Evolutionary conservation across 1,284 basidiomycete genomes (phyloP), one percentile per base, ranked within the genome.

Genomic region (Neonothopanus nambi): DNA sequence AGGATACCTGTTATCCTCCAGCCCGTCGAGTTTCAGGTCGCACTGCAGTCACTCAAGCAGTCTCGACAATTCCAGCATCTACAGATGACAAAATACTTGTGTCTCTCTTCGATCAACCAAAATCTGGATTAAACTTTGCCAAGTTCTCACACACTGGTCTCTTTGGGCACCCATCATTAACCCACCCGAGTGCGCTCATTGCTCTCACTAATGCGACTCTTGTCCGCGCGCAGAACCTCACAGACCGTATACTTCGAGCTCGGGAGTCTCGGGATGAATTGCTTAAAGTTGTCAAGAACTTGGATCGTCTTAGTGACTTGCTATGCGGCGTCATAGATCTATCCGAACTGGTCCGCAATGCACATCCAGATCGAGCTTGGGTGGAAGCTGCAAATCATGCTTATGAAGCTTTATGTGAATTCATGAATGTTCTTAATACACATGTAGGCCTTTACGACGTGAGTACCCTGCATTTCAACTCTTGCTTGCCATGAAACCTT

Each of bases 381-480:
- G 81, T 92, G 9, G 79, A 82, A 21, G 88, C 87, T 51, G 92
- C 93, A 30, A 93, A 98, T 65, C 77, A 81, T 55, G 90, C 92
- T 39, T 98, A 98, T 70, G 94, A 95, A 70, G 85, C 84, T 55
- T 76, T 98, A 54, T 98, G 94, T 75, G 90, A 94, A 70, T 96
- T 91, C 71, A 98, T 99, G 95, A 98, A 98, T 72, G 87, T 92
- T 37, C 79, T 99, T 56, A 99, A 99, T 70, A 98, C 95, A 15
- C 82, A 98, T 75, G 87, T 89, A n/a, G 93, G 89, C 17, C 75
- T 99, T 39, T 98, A 97, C 65, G 81, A 93, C 74, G 94, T 91
- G 67, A 70, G 84, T 75, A 56, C 30, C 9, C 46, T 48, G 47
- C 45, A 24, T 52, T 58, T 12, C 0, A 35, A 20, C 35, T 15